Evolutionary conservation across 352 stramenopile genomes (phyloP).

Genomic region (Phytophthora hibernalis): DNA sequence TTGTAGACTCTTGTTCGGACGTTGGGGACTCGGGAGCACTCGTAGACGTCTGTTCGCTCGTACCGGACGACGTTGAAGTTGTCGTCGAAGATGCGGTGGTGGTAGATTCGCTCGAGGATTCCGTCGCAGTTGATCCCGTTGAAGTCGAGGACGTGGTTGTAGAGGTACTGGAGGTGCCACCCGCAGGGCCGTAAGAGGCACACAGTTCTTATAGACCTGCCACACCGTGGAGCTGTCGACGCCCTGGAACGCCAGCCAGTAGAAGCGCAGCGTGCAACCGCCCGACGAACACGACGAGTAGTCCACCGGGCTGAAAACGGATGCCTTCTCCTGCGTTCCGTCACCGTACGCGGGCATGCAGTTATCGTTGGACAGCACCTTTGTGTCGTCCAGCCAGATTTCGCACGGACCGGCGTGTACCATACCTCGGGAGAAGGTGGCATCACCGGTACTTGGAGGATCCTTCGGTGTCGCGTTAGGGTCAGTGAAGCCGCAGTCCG

Average conservation of each 20-base stretch:
- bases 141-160: no score
- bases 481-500: conserved; percentile 23
- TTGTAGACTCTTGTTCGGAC: background rate
- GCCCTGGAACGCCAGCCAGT: conserved; percentile 34
- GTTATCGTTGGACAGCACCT: conserved; percentile 30
- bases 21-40: background rate
- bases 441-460: conserved; percentile 7
- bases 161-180: background rate
- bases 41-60: background rate
- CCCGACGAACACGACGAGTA: conserved; percentile 8
- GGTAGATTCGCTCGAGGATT: background rate
- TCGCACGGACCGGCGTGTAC: background rate
- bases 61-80: background rate
- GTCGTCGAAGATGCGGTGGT: background rate
- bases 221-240: conserved; percentile 21
- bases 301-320: conserved; percentile 22
- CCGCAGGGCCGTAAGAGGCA: background rate
- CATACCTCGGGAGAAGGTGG: conserved; percentile 21
- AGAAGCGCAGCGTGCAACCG: conserved; percentile 31
- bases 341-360: conserved; percentile 25
- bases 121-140: no score
- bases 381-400: background rate
- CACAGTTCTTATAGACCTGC: conserved; percentile 9
- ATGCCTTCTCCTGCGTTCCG: conserved; percentile 16
- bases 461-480: conserved; percentile 7